Percentiles rank a stretch among this genome's conserved stretches.
Evolutionary conservation across 2,329 filamentous ascomycete species (phyloP).

Genomic region (Colletotrichum gigasporum): DNA sequence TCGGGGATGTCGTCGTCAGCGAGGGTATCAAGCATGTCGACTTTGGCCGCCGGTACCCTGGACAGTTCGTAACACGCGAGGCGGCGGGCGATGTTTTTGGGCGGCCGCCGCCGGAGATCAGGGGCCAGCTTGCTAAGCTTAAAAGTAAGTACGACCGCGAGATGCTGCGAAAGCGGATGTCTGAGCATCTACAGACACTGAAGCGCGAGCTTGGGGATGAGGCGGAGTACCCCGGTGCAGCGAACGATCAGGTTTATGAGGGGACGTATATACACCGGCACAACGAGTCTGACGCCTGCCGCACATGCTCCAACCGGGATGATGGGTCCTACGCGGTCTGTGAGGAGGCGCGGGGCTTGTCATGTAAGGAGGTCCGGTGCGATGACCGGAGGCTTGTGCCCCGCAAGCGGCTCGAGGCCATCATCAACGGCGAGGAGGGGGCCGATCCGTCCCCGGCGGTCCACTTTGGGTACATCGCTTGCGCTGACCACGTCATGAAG

Average conservation of each 20-base stretch:
- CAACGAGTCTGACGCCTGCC: not conserved
- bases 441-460: not conserved
- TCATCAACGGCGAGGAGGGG: not conserved
- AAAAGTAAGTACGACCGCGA: slow-evolving; percentile 14
- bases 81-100: slow-evolving; percentile 38
- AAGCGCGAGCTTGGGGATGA: not conserved
- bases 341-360: slow-evolving; percentile 17
- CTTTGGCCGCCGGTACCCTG: slow-evolving; percentile 37
- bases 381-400: not conserved
- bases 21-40: slow-evolving; percentile 40
- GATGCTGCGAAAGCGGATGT: slow-evolving; percentile 19
- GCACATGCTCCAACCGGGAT: not conserved
- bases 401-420: not conserved
- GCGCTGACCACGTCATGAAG: slow-evolving; percentile 25
- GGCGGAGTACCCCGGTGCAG: slow-evolving; percentile 38
- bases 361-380: slow-evolving; percentile 32
- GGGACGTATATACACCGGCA: slow-evolving; percentile 44
- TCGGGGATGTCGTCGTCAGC: slow-evolving; percentile 47
- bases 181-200: not conserved
- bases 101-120: slow-evolving; percentile 40
- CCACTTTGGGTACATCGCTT: slow-evolving; percentile 31
- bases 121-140: slow-evolving; percentile 33
- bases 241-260: slow-evolving; percentile 41
- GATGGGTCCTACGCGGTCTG: slow-evolving; percentile 30
- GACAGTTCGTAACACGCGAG: slow-evolving; percentile 37